These are phyloP conservation scores for Mortierella sp. DNA, from an alignment of 371 early-diverging fungal genomes.

Conservation along the genomic window DNA sequence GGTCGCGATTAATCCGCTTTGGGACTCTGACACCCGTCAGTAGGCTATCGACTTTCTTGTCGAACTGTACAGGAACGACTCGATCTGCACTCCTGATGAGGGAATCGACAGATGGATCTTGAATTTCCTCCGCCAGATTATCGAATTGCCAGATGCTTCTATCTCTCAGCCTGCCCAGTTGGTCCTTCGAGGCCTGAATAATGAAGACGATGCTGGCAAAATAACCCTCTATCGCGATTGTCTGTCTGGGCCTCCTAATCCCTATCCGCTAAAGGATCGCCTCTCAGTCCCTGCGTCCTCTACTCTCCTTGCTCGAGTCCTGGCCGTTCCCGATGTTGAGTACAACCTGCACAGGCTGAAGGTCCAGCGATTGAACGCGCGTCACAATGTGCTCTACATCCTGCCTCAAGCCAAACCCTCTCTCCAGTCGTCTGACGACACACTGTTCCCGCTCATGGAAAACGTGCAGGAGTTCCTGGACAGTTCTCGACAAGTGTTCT, in stretches of 20 bases:
- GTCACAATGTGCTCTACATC: not conserved
- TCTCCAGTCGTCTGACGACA: not conserved
- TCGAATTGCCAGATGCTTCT: not conserved
- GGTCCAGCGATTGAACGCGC: not conserved
- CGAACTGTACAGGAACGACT: no score
- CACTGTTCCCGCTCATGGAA: not conserved
- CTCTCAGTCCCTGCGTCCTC: not conserved
- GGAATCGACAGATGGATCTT: no score
- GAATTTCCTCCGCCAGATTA: no score
- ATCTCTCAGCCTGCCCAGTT: not conserved
- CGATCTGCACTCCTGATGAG: no score
- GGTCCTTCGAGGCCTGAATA: not conserved
- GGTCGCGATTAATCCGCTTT: no score
- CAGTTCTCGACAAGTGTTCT: constrained; percentile 5
- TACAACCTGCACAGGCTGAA: not conserved
- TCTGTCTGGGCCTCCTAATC: not conserved
- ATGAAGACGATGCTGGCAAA: not conserved
- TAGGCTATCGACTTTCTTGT: no score
- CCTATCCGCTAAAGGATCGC: not conserved
- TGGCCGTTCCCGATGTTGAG: not conserved
- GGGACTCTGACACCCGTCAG: no score
- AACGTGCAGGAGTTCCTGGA: not conserved
- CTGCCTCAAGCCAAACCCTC: constrained; percentile 2
- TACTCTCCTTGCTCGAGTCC: constrained; percentile 8
- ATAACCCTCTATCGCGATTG: not conserved